Base-by-base conservation (phyloP, 2,329 filamentous ascomycete genomes). In the Penicillium sp. region DNA sequence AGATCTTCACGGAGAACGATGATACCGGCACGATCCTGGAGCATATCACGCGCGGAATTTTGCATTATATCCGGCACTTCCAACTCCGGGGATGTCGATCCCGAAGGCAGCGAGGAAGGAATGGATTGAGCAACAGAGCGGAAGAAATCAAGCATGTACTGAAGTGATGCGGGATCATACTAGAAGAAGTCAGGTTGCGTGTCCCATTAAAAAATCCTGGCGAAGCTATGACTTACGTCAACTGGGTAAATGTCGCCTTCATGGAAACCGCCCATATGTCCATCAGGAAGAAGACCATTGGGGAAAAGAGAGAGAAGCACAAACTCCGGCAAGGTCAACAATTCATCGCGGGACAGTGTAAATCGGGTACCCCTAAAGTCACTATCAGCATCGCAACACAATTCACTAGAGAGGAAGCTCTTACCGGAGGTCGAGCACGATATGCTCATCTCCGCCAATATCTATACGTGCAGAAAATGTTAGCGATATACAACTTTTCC, bases 131-230 rank as follows among this genome's bases (percentile, higher is more conserved):
- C 95, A 62, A 99, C 93, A 65, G 88, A 88, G 63, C 95, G 90
- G 81, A 99, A 99, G 78, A 99, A 99, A 69, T 97, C 93, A 63
- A 99, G 86, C 95, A 99, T 99, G 80, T 98, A 99, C 78, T 98
- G 92, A 54, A 99, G 85, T 48, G 93, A 98, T 53, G 88, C 88
- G 25, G 95, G 93, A 76, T 99, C 95, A 79, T 98, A 99, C 95
- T 99, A 79, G 44, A 62, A 57, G 49, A 60, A 50, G 62, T 63
- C 45, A 55, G 45, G 35, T 45, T 14, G 39, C 39, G 29, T 9
- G n/a, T 43, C 25, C 19, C 16, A 14, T 4, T 6, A 16, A 10
- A 6, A 26, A 33, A 26, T 29, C 39, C 13, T 42, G 39, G n/a
- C 10, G 10, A 19, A 46, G 19, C 14, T 23, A n/a, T 23, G 16